Conservation (phyloP, 148 eudicot species). For the Heliosperma pusillum region DNA sequence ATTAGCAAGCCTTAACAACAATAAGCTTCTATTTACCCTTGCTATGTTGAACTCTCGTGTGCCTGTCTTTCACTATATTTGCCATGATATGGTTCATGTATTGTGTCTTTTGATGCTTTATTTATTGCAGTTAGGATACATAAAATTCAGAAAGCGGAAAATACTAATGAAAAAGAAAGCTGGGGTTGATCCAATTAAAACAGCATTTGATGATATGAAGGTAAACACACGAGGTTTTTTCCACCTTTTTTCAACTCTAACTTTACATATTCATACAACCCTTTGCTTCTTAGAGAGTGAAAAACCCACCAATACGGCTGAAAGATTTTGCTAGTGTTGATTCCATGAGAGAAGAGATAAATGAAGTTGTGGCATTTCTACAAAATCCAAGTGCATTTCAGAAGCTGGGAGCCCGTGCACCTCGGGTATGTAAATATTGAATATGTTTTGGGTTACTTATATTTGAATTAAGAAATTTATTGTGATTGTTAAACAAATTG, state of each 20-base stretch:
- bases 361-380: slow-evolving; percentile 86
- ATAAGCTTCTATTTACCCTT: background rate
- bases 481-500: slow-evolving; percentile 2
- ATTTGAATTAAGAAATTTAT: background rate
- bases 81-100: background rate
- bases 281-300: slow-evolving; percentile 55
- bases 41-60: slow-evolving; percentile 5
- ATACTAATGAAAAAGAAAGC: slow-evolving; percentile 48
- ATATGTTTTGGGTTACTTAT: background rate
- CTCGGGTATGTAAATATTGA: slow-evolving; percentile 57
- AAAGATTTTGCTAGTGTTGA: slow-evolving; percentile 80
- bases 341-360: slow-evolving; percentile 84
- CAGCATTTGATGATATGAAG: slow-evolving; percentile 90
- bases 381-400: slow-evolving; percentile 83
- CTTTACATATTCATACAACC: slow-evolving; percentile 1
- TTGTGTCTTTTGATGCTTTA: slow-evolving; percentile 12
- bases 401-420: slow-evolving; percentile 97
- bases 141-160: slow-evolving; percentile 33
- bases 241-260: background rate
- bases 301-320: slow-evolving; percentile 82
- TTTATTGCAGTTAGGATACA: slow-evolving; percentile 55
- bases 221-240: slow-evolving; percentile 31
- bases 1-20: background rate
- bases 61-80: background rate
- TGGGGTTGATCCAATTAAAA: slow-evolving; percentile 78